Percentiles rank a stretch among this genome's conserved stretches.
These are phyloP conservation scores for Dothiorella sarmentorum DNA, from an alignment of 2,329 filamentous ascomycete genomes.

Conservation along the genomic window DNA sequence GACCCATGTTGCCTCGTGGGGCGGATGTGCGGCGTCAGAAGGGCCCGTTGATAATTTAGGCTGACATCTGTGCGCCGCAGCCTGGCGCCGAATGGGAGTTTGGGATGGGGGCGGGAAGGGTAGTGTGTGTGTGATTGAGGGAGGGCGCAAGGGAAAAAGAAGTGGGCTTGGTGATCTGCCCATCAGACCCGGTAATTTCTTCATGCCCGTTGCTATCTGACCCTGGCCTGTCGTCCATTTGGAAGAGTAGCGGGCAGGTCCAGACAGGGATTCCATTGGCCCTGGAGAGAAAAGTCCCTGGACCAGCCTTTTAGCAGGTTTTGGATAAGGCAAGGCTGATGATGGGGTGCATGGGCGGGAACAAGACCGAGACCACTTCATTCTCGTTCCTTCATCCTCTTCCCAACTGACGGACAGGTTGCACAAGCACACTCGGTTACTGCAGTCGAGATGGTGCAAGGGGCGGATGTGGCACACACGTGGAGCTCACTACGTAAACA, in stretches of 20 bases:
- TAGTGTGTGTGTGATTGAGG: not conserved
- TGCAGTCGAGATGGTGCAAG: not conserved
- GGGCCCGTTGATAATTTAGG: not conserved
- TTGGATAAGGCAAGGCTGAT: not conserved
- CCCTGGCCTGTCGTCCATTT: not conserved
- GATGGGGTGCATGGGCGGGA: not conserved
- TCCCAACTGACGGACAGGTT: not conserved
- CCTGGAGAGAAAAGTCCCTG: too few relatives aligned
- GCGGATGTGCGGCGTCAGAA: not conserved
- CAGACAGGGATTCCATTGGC: not conserved
- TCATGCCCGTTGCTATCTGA: not conserved
- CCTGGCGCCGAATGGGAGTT: not conserved
- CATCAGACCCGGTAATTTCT: not conserved
- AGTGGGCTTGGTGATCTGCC: not conserved
- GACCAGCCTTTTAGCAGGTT: too few relatives aligned
- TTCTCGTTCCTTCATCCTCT: too few relatives aligned
- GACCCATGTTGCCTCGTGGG: not conserved
- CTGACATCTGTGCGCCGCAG: not conserved
- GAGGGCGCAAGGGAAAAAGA: not conserved
- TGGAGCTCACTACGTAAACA: conserved; percentile 9
- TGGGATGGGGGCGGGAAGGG: conserved; percentile 2
- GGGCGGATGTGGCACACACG: not conserved
- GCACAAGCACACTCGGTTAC: not conserved
- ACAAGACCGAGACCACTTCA: too few relatives aligned
- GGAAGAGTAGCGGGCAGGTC: not conserved